Conservation (phyloP, 495 filamentous ascomycete species). For the Mytilinidion resinicola region DNA sequence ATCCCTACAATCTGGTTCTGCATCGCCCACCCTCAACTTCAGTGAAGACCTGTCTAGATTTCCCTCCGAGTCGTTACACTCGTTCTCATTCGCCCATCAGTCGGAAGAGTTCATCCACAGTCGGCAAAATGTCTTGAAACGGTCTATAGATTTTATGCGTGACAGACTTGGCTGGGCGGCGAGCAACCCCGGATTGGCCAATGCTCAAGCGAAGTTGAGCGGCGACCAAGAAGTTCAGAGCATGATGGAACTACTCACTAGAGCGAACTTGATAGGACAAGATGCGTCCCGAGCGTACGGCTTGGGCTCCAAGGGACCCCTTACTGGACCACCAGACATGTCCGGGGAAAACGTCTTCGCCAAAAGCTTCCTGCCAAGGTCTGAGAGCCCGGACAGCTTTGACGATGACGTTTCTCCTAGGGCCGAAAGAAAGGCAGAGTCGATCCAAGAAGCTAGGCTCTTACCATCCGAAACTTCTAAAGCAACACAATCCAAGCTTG, state of each 20-base stretch:
- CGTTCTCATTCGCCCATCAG: slow-evolving; percentile 96
- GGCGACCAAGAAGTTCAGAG: slow-evolving; percentile 83
- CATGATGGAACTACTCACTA: slow-evolving; percentile 80
- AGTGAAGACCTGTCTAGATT: slow-evolving; percentile 87
- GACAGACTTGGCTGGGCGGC: slow-evolving; percentile 81
- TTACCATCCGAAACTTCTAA: background rate
- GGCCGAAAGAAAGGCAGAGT: background rate
- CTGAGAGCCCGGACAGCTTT: slow-evolving; percentile 48
- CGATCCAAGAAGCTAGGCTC: background rate
- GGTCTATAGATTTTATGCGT: slow-evolving; percentile 95
- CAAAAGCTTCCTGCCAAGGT: slow-evolving; percentile 51
- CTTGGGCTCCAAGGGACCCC: slow-evolving; percentile 48
- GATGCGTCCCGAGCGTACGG: slow-evolving; percentile 42
- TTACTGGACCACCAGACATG: slow-evolving; percentile 69
- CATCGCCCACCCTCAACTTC: slow-evolving; percentile 61
- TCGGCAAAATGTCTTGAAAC: slow-evolving; percentile 86
- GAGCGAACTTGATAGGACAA: slow-evolving; percentile 63
- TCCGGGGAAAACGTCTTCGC: slow-evolving; percentile 75
- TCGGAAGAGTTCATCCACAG: slow-evolving; percentile 85
- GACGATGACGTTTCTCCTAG: slow-evolving; percentile 37
- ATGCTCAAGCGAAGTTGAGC: slow-evolving; percentile 71
- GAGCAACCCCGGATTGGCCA: slow-evolving; percentile 57
- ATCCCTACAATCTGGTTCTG: slow-evolving; percentile 50
- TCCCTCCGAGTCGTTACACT: slow-evolving; percentile 92
- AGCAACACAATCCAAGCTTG: background rate